phyloP scores from a whole-genome alignment of 169 alveolate genomes.

The Cryptosporidium canis region DNA sequence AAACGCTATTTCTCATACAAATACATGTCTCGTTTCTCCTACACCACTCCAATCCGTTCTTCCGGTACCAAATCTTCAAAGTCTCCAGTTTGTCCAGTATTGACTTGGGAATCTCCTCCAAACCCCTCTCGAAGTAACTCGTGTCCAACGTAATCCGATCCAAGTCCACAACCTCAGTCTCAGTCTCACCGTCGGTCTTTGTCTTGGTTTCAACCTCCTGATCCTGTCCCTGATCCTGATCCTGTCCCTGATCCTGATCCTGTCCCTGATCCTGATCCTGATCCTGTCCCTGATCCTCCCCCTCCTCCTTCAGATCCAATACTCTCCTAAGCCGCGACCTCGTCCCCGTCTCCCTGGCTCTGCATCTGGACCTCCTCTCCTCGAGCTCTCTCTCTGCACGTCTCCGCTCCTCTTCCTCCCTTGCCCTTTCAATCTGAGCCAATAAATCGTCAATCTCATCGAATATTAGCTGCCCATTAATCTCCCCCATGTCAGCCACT shows the following conservation, averaged over 20 bases:
- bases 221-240: background rate
- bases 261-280: background rate
- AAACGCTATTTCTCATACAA: constrained; percentile 42
- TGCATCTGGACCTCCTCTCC: background rate
- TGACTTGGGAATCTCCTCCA: constrained; percentile 6
- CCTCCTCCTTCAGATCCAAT: constrained; percentile 6
- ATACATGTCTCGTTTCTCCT: constrained; percentile 47
- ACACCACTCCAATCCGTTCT: constrained; percentile 59
- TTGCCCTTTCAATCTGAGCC: background rate
- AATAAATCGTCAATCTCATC: constrained; percentile 28
- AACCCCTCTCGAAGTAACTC: background rate
- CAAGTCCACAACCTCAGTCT: too few species aligned
- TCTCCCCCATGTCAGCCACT: background rate
- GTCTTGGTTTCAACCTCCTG: too few species aligned
- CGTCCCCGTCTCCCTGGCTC: background rate
- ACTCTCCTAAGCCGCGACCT: background rate
- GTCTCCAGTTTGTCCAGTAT: constrained; percentile 17
- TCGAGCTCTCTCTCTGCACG: background rate
- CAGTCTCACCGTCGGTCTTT: too few species aligned
- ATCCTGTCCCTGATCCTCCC: background rate
- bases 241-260: background rate
- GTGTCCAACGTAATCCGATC: background rate
- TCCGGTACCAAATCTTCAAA: constrained; percentile 40
- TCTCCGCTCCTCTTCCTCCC: background rate
- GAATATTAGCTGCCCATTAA: background rate